Percentiles rank a stretch among this genome's conserved stretches.
Evolutionary conservation across 441 rosid genomes (phyloP).

Genomic region (Erodium texanum): DNA sequence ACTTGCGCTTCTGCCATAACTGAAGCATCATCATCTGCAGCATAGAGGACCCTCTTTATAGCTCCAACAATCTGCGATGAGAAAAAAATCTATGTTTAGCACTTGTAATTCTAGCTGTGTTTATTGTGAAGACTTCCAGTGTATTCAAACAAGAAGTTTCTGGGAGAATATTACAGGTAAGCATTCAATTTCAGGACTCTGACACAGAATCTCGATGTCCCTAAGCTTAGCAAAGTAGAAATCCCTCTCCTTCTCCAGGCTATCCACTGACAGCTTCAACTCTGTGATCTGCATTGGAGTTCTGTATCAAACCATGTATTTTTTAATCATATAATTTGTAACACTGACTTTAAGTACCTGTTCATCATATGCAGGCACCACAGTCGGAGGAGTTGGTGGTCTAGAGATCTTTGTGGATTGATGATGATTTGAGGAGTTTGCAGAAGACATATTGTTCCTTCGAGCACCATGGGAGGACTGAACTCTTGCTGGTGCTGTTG

Average conservation of each 20-base stretch:
- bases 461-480: conserved; percentile 50
- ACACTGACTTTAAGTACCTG: conserved; percentile 34
- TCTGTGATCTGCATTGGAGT: conserved; percentile 63
- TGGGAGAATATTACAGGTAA: conserved; percentile 35
- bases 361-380: conserved; percentile 59
- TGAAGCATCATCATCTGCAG: conserved; percentile 61
- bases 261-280: conserved; percentile 81
- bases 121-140: neutral
- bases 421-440: conserved; percentile 30
- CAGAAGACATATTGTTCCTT: conserved; percentile 39
- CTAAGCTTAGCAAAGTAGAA: conserved; percentile 82
- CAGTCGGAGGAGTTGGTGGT: conserved; percentile 26
- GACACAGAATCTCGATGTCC: conserved; percentile 84
- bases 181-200: conserved; percentile 53
- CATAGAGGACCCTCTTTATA: conserved; percentile 65
- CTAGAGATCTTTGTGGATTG: conserved; percentile 44
- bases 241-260: conserved; percentile 95
- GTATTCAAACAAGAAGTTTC: neutral
- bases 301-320: neutral
- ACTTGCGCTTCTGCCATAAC: conserved; percentile 61
- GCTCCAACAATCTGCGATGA: conserved; percentile 69
- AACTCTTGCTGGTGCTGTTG: conserved; percentile 44
- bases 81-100: conserved; percentile 7
- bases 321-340: neutral
- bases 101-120: neutral